Evolutionary conservation across 169 alveolate genomes (phyloP).

Genomic region (Babesia ovis): DNA sequence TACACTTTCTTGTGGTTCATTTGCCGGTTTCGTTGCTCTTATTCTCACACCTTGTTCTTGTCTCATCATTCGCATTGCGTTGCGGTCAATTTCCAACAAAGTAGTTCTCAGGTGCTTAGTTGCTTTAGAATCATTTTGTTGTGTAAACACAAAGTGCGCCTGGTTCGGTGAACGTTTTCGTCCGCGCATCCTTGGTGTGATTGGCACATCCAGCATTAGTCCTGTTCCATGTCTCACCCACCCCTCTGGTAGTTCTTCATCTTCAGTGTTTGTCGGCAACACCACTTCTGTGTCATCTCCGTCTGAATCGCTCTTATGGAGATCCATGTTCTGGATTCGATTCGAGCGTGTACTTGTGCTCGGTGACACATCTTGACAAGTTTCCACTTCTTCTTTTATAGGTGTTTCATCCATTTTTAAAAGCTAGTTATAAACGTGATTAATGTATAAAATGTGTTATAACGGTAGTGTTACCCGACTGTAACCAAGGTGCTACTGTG

Average conservation of each 20-base stretch:
- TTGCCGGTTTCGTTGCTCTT: slow-evolving; percentile 40
- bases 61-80: slow-evolving; percentile 41
- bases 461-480: too few relatives aligned
- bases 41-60: slow-evolving; percentile 32
- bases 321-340: slow-evolving; percentile 8
- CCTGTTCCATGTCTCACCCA: slow-evolving; percentile 66
- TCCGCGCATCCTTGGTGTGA: slow-evolving; percentile 36
- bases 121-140: neutral
- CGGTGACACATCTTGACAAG: neutral
- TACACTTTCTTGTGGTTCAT: neutral
- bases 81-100: slow-evolving; percentile 46
- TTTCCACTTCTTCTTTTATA: neutral
- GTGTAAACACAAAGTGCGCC: slow-evolving; percentile 41
- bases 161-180: neutral
- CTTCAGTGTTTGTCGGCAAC: neutral
- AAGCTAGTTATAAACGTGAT: neutral
- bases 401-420: neutral
- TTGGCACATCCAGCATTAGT: slow-evolving; percentile 55
- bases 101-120: slow-evolving; percentile 7
- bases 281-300: neutral
- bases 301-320: neutral
- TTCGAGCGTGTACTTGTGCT: slow-evolving; percentile 13
- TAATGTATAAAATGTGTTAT: neutral
- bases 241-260: slow-evolving; percentile 56
- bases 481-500: neutral